Evolutionary conservation across 306 rosid genomes (phyloP), one percentile per base, ranked within the genome.

Genomic region (Styphnolobium japonicum): DNA sequence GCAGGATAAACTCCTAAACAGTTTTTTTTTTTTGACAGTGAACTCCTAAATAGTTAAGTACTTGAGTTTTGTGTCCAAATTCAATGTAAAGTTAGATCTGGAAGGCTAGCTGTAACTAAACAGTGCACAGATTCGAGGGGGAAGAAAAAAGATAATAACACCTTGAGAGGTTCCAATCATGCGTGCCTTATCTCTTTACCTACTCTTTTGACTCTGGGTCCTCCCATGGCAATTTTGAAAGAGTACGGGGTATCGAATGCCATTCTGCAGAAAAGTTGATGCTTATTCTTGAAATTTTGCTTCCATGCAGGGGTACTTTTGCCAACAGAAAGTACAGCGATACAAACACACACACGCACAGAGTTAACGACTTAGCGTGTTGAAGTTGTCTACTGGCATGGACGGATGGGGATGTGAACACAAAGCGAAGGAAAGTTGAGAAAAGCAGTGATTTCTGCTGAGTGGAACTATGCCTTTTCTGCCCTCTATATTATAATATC

Each of bases 301-400:
- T 11, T n/a, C 78, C 85, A 81, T 73, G 83, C 71, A 85, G 77
- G 97, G 98, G 83, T 10, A 89, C 77, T 87, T 86, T 39, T 78
- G 90, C 33, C 77, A 42, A 58, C 0, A 12, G 18, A 1, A 81
- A 77, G 7, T 85, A 87, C 84, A 89, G 90, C 76, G 63, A 66
- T 70, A 79, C 75, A 75, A 75, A 40, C 76, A 66, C 39, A 56
- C 63, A 67, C 36, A 31, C 79, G 39, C 85, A 85, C 46, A 84
- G 85, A 81, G 83, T 71, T 90, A 85, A 87, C 85, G 90, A 85
- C 80, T 81, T 94, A 67, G 93, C 95, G 97, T 92, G 97, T 87
- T 43, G 86, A 86, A 88, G 73, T 91, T 92, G 97, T 82, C 86
- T 52, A 68, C 80, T 83, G 83, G 68, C 68, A 73, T 73, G 89